Conservation (phyloP, 345 rosid species). For the Citrus inodora region DNA sequence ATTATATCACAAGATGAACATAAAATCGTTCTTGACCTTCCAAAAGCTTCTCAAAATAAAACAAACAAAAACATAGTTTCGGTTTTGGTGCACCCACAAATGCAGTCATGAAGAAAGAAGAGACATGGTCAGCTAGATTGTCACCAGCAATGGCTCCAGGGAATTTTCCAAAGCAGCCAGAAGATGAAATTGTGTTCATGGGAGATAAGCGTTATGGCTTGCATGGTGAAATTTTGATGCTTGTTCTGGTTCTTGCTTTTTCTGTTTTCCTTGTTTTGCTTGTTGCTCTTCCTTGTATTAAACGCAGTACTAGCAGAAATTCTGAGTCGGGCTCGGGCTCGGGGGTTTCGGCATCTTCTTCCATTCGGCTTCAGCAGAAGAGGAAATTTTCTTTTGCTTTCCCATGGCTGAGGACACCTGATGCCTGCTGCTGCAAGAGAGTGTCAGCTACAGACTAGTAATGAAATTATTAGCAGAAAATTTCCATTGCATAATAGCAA, state of each 20-base stretch:
- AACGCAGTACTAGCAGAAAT: slow-evolving; percentile 13
- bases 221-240: slow-evolving; percentile 43
- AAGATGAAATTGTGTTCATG: slow-evolving; percentile 17
- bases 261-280: slow-evolving; percentile 35
- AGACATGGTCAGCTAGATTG: neutral
- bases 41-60: neutral
- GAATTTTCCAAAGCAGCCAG: neutral
- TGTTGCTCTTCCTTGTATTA: slow-evolving; percentile 38
- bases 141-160: slow-evolving; percentile 13
- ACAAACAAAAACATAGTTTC: neutral
- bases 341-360: too few relatives aligned
- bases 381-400: neutral
- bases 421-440: neutral
- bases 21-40: neutral
- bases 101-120: neutral
- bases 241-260: slow-evolving; percentile 31
- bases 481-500: neutral
- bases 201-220: slow-evolving; percentile 37
- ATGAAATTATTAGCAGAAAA: neutral
- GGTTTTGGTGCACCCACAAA: neutral
- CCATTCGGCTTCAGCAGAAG: neutral
- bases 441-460: neutral
- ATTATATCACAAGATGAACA: too few relatives aligned
- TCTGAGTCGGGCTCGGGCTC: slow-evolving; percentile 13
- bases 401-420: neutral